phyloP scores from a whole-genome alignment of 1,284 basidiomycete species.

The Pyrrhoderma noxium region DNA sequence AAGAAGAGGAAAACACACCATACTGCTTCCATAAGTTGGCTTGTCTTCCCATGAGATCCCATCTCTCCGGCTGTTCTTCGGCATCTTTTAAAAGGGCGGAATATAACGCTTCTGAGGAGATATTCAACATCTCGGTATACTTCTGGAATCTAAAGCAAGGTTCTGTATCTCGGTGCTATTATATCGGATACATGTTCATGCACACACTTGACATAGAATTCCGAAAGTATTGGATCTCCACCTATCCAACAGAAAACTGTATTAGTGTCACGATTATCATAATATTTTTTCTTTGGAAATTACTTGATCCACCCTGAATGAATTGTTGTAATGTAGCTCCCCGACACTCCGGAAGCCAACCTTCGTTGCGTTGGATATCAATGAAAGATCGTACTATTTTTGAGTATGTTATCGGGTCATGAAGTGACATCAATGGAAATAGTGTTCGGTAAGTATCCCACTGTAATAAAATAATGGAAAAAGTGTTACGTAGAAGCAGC shows the following conservation, averaged over 20 bases:
- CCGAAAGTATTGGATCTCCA: conserved; percentile 26
- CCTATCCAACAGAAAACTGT: conserved; percentile 19
- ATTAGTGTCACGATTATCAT: conserved; percentile 1
- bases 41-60: conserved; percentile 17
- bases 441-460: conserved; percentile 23
- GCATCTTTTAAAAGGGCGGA: conserved; percentile 23
- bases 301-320: conserved; percentile 22
- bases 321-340: conserved; percentile 20
- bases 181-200: too few species aligned
- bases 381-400: conserved; percentile 21
- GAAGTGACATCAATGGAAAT: conserved; percentile 21
- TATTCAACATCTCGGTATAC: conserved; percentile 20
- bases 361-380: conserved; percentile 21
- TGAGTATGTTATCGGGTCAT: conserved; percentile 19
- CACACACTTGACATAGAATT: conserved; percentile 26
- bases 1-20: conserved; percentile 1
- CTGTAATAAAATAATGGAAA: not conserved
- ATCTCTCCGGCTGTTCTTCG: conserved; percentile 9
- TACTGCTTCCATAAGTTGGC: conserved; percentile 6
- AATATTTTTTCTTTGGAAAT: not conserved
- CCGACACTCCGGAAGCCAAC: conserved; percentile 21
- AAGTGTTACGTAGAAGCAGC: not conserved
- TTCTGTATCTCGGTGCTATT: too few species aligned
- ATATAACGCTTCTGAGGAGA: conserved; percentile 20
- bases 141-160: conserved; percentile 16